These are phyloP conservation scores for Bolboschoenoplectus hybrid DNA, from an alignment of 202 grass and related monocot species.

Conservation along the genomic window DNA sequence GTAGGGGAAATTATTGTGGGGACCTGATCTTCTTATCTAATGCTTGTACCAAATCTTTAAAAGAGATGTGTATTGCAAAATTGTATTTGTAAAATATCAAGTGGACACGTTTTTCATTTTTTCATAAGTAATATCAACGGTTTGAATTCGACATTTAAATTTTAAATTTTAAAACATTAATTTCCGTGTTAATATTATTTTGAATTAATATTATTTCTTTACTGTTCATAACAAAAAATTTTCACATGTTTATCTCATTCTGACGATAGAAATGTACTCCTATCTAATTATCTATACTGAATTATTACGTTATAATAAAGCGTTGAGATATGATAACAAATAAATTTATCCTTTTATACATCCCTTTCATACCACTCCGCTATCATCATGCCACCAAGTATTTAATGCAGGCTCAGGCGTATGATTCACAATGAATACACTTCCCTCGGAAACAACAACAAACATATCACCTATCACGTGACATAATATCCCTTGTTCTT, in stretches of 20 bases:
- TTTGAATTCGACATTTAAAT: too few relatives aligned
- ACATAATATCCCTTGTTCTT: background rate
- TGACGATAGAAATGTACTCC: too few relatives aligned
- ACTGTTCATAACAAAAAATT: too few relatives aligned
- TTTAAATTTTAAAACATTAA: too few relatives aligned
- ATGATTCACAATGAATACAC: background rate
- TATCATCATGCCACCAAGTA: background rate
- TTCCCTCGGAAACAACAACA: background rate
- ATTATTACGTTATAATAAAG: too few relatives aligned
- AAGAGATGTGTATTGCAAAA: background rate
- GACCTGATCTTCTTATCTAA: background rate
- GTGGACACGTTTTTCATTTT: too few relatives aligned
- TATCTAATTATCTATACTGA: too few relatives aligned
- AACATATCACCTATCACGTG: background rate
- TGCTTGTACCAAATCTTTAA: background rate
- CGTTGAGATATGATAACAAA: background rate
- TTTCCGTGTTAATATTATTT: too few relatives aligned
- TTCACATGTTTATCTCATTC: too few relatives aligned
- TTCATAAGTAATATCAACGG: too few relatives aligned
- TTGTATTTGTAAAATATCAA: too few relatives aligned
- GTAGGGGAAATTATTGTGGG: background rate
- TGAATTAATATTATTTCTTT: too few relatives aligned
- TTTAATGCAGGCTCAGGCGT: background rate
- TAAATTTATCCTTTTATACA: background rate
- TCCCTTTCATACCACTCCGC: background rate